Evolutionary conservation across 495 filamentous ascomycete species (phyloP).

Genomic region (Parathielavia hyrcaniae): DNA sequence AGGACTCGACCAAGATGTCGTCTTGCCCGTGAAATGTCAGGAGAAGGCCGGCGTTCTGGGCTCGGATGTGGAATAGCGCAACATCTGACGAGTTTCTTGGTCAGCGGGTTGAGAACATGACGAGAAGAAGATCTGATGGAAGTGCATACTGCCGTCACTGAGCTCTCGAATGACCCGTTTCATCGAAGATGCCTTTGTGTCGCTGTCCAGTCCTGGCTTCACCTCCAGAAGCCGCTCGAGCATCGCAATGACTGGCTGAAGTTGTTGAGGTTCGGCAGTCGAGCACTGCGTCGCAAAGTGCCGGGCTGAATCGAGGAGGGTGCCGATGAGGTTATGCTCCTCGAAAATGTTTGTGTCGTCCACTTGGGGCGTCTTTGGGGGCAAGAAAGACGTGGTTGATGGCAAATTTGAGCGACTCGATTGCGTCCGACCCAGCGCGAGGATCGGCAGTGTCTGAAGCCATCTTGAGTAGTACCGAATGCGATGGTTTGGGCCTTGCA

Average conservation of each 20-base stretch:
- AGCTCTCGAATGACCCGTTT: conserved; percentile 7
- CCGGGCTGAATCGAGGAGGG: conserved; percentile 18
- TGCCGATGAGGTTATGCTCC: conserved; percentile 16
- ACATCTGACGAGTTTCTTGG: conserved; percentile 8
- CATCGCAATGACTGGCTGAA: conserved; percentile 4
- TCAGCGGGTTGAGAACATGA: not conserved
- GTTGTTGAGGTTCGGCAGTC: not conserved
- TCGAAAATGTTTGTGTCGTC: conserved; percentile 32
- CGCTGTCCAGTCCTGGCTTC: not conserved
- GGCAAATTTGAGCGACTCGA: conserved; percentile 31
- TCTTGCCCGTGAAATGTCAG: conserved; percentile 30
- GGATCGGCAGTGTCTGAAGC: no score
- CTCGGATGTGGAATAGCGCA: conserved; percentile 40
- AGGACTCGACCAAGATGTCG: conserved; percentile 46
- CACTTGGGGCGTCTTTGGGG: conserved; percentile 49
- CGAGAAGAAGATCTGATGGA: not conserved
- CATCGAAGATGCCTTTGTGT: conserved; percentile 1
- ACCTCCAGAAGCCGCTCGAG: conserved; percentile 5
- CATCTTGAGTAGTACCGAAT: no score
- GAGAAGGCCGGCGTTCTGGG: conserved; percentile 56
- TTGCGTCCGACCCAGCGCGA: no score
- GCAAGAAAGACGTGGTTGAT: conserved; percentile 56
- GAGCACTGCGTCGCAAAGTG: not conserved
- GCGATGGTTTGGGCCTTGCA: no score
- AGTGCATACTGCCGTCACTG: conserved; percentile 17